Evolutionary conservation across 2,329 filamentous ascomycete species (phyloP).

Genomic region (Colletotrichum tofieldiae): DNA sequence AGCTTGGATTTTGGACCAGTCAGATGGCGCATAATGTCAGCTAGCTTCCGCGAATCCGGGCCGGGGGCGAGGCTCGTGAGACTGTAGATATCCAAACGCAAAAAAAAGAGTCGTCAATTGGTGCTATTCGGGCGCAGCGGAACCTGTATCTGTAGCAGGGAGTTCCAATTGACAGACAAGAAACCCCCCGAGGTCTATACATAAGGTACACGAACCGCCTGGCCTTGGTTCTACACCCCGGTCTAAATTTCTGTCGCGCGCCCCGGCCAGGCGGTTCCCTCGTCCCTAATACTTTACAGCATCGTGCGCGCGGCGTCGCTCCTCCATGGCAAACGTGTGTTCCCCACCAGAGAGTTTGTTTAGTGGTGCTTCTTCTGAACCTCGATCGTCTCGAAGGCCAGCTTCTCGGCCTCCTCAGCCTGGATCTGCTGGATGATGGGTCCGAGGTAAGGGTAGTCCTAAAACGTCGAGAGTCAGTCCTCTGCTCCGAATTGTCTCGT

Average conservation of each 20-base stretch:
- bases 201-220: constrained; percentile 44
- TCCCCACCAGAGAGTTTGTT: constrained; percentile 21
- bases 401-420: constrained; percentile 67
- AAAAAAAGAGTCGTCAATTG: constrained; percentile 38
- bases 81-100: constrained; percentile 21
- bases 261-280: constrained; percentile 37
- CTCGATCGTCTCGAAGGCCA: constrained; percentile 65
- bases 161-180: constrained; percentile 42
- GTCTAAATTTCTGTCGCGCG: constrained; percentile 37
- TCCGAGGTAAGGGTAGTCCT: constrained; percentile 70
- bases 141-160: constrained; percentile 37
- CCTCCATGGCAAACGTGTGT: constrained; percentile 1
- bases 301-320: constrained; percentile 29
- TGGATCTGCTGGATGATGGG: constrained; percentile 68
- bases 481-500: neutral
- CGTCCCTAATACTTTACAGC: constrained; percentile 42
- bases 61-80: constrained; percentile 21
- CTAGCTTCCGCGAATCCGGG: constrained; percentile 28
- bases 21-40: constrained; percentile 41
- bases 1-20: constrained; percentile 17
- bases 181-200: constrained; percentile 44
- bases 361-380: constrained; percentile 64
- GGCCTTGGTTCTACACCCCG: constrained; percentile 25
- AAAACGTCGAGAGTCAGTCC: constrained; percentile 39
- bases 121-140: constrained; percentile 25